Percentiles rank a stretch among this genome's conserved stretches.
Evolutionary conservation across 2,329 filamentous ascomycete genomes (phyloP).

Genomic region (Aureobasidium subglaciale): DNA sequence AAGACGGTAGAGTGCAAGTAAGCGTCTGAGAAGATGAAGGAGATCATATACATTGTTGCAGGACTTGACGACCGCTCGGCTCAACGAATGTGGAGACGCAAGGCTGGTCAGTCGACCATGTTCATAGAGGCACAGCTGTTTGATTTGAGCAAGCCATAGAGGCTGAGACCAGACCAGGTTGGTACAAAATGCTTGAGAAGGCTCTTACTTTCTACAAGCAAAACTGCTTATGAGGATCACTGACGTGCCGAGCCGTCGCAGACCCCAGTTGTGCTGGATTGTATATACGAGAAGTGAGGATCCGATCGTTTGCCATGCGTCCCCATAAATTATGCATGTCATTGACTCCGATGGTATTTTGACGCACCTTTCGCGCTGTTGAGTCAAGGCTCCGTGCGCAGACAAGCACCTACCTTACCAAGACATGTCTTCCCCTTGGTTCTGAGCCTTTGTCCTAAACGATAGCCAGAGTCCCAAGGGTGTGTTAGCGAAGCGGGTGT

Average conservation of each 20-base stretch:
- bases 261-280: not conserved
- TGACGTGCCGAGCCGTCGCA: slow-evolving; percentile 5
- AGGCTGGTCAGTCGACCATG: not conserved
- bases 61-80: not conserved
- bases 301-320: not conserved
- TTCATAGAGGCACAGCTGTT: not conserved
- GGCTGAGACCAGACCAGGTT: not conserved
- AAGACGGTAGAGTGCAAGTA: not conserved
- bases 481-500: not conserved
- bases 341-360: not conserved
- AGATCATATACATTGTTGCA: not conserved
- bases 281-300: not conserved
- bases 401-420: not conserved
- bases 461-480: not conserved
- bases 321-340: not conserved
- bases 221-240: not conserved
- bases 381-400: not conserved
- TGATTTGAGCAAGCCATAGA: not conserved
- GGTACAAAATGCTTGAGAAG: not conserved
- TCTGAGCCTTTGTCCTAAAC: slow-evolving; percentile 1
- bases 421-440: slow-evolving; percentile 3
- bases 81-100: not conserved
- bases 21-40: too few relatives aligned
- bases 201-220: not conserved
- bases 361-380: not conserved